Conservation (phyloP, 2,329 filamentous ascomycete genomes). For the Chaetomium sp. region DNA sequence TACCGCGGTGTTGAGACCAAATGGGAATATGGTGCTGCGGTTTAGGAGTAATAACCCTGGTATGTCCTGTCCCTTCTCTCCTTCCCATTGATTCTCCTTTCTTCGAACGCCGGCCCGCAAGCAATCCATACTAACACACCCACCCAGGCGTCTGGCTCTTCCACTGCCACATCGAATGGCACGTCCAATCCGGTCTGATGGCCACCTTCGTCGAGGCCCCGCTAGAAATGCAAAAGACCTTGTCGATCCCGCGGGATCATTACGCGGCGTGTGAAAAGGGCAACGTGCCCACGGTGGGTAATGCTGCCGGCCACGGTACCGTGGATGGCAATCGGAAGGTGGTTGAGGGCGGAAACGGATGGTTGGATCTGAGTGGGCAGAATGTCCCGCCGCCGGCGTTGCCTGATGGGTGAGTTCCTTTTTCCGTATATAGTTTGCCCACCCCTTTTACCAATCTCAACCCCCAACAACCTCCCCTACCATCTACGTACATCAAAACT, state of each 20-base stretch:
- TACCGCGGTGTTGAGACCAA: slow-evolving; percentile 57
- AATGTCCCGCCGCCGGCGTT: slow-evolving; percentile 35
- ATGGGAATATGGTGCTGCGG: slow-evolving; percentile 63
- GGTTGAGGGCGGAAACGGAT: slow-evolving; percentile 6
- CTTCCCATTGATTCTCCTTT: too few relatives aligned
- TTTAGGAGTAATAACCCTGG: slow-evolving; percentile 63
- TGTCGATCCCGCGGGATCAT: slow-evolving; percentile 54
- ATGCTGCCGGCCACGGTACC: slow-evolving; percentile 22
- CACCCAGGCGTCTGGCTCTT: slow-evolving; percentile 53
- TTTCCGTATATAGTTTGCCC: too few relatives aligned
- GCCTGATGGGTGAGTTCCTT: slow-evolving; percentile 48
- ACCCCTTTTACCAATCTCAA: not conserved
- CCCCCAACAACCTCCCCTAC: too few relatives aligned
- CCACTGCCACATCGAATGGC: slow-evolving; percentile 80
- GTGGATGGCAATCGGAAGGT: slow-evolving; percentile 8
- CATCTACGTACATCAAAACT: too few relatives aligned
- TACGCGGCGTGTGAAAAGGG: slow-evolving; percentile 46
- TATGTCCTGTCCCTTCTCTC: too few relatives aligned
- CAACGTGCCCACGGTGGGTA: slow-evolving; percentile 23
- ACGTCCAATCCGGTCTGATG: slow-evolving; percentile 59
- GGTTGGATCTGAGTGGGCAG: slow-evolving; percentile 25
- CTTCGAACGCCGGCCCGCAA: too few relatives aligned
- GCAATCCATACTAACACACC: not conserved
- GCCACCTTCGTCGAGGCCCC: slow-evolving; percentile 60
- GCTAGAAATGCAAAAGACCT: slow-evolving; percentile 50